Percentiles rank a stretch among this genome's conserved stretches.
These are phyloP conservation scores for Fraxinus latifolia DNA, from an alignment of 305 asterid species.

Conservation along the genomic window DNA sequence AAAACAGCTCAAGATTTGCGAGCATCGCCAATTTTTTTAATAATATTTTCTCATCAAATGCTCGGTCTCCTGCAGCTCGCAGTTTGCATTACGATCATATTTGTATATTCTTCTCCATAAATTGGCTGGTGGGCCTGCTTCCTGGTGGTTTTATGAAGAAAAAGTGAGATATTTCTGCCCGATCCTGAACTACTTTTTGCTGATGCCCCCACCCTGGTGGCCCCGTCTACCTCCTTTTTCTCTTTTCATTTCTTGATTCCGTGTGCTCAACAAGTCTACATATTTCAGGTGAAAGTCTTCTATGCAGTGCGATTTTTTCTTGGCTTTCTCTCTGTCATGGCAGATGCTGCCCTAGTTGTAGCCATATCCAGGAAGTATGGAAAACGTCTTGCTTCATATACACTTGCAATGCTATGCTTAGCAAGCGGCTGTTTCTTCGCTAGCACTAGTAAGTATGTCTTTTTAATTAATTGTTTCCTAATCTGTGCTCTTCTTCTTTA, in stretches of 20 bases:
- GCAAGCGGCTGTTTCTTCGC: conserved; percentile 98
- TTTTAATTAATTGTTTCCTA: not conserved
- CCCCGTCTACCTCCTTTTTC: not conserved
- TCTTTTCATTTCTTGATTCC: conserved; percentile 15
- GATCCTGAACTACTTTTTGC: not conserved
- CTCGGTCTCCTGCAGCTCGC: conserved; percentile 60
- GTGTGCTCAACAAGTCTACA: conserved; percentile 16
- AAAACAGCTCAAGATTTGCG: conserved; percentile 1
- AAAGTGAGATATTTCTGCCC: conserved; percentile 49
- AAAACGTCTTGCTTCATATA: conserved; percentile 82
- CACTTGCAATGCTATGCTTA: conserved; percentile 97
- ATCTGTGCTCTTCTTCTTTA: conserved; percentile 6
- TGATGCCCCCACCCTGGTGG: not conserved
- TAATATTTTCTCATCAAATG: conserved; percentile 17
- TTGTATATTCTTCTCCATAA: conserved; percentile 79
- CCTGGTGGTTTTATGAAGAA: conserved; percentile 89
- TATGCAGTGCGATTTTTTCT: conserved; percentile 84
- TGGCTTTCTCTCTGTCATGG: conserved; percentile 62
- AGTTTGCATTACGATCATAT: conserved; percentile 85
- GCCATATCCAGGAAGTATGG: conserved; percentile 93
- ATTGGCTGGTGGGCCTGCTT: conserved; percentile 78
- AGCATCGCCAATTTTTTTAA: not conserved
- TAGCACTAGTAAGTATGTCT: conserved; percentile 76
- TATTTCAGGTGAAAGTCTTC: conserved; percentile 81
- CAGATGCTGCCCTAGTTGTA: conserved; percentile 84